phyloP scores from a whole-genome alignment of 768 basidiomycete genomes.

The Amanita polypyramis region DNA sequence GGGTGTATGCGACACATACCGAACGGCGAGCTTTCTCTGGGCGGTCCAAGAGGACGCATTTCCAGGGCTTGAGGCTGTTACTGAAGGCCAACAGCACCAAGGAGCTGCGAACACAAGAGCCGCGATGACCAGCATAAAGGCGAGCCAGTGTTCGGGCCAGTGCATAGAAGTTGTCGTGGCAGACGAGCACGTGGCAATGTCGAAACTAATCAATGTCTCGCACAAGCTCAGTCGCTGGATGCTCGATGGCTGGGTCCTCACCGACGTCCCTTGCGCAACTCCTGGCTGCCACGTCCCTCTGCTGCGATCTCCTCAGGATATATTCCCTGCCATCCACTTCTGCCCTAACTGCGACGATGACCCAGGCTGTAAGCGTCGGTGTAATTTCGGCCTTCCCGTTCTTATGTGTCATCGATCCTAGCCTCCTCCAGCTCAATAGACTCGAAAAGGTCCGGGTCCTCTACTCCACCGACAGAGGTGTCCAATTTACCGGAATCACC shows the following conservation, averaged over 20 bases:
- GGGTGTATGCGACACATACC: constrained; percentile 27
- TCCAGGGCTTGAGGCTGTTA: constrained; percentile 22
- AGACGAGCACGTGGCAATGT: constrained; percentile 31
- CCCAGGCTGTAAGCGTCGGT: constrained; percentile 19
- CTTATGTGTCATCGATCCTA: constrained; percentile 10
- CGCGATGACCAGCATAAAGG: constrained; percentile 31
- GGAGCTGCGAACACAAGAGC: constrained; percentile 25
- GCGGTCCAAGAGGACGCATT: constrained; percentile 39
- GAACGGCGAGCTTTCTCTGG: constrained; percentile 43
- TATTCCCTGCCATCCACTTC: constrained; percentile 33
- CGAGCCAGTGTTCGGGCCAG: constrained; percentile 44
- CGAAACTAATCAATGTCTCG: constrained; percentile 46
- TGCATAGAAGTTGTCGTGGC: constrained; percentile 26
- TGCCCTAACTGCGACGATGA: constrained; percentile 56
- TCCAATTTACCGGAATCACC: constrained; percentile 54
- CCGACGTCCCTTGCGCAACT: constrained; percentile 38
- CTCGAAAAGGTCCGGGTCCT: constrained; percentile 48
- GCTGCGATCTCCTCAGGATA: constrained; percentile 56
- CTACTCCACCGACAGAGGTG: constrained; percentile 72
- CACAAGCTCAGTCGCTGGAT: constrained; percentile 56
- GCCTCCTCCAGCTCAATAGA: constrained; percentile 34
- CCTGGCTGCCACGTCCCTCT: constrained; percentile 54
- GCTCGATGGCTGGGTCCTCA: constrained; percentile 54
- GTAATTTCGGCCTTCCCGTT: neutral
- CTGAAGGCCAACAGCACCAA: constrained; percentile 20